These are phyloP conservation scores for Arthromyces matolae DNA, from an alignment of 768 basidiomycete species.

Conservation along the genomic window DNA sequence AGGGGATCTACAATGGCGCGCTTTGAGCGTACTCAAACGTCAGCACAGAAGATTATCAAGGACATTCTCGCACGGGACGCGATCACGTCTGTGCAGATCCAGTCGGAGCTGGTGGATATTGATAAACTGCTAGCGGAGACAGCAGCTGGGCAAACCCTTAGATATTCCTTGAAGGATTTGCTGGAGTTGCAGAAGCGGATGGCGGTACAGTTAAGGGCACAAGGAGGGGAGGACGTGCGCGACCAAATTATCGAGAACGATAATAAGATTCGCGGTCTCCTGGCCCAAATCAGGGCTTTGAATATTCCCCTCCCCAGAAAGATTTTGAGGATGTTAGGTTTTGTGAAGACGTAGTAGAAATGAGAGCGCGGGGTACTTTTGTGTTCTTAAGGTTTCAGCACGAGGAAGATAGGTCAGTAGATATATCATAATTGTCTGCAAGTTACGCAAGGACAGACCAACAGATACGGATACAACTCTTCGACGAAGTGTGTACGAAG, in stretches of 20 bases:
- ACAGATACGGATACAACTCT: no score
- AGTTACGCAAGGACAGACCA: no score
- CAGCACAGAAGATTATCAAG: conserved; percentile 6
- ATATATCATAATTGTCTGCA: no score
- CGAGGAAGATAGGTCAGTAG: no score
- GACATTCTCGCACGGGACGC: conserved; percentile 7
- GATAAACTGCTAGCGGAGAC: conserved; percentile 26
- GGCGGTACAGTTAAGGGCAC: conserved; percentile 14
- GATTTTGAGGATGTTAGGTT: neutral
- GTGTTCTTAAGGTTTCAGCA: no score
- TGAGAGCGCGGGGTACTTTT: no score
- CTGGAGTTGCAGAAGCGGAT: conserved; percentile 24
- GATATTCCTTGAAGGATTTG: conserved; percentile 21
- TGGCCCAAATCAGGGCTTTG: conserved; percentile 20
- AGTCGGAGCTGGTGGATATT: conserved; percentile 30
- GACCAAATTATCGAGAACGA: conserved; percentile 18
- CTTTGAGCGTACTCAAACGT: conserved; percentile 1
- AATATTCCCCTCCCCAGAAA: conserved; percentile 20
- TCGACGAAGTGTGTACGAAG: no score
- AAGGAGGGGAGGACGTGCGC: conserved; percentile 11
- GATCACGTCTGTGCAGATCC: conserved; percentile 22
- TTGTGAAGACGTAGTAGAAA: conserved; percentile 8
- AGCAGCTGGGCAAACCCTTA: conserved; percentile 26
- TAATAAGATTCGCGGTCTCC: conserved; percentile 19
- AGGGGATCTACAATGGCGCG: conserved; percentile 5